Evolutionary conservation across 2,329 filamentous ascomycete genomes (phyloP), one percentile per base, ranked within the genome.

Genomic region (Neonectria punicea): DNA sequence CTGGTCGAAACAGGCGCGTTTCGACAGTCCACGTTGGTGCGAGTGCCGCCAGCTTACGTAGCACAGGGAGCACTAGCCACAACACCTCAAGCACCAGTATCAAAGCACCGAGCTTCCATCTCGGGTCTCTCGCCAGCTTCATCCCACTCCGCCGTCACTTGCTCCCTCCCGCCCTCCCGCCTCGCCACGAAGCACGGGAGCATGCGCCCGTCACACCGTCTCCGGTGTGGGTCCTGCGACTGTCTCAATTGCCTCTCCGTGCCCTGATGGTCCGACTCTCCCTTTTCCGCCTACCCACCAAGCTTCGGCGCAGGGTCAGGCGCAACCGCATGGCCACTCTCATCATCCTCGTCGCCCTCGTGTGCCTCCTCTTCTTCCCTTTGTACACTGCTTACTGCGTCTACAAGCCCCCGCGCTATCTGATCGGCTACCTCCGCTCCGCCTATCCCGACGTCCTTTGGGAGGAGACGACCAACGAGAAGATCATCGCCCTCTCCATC

Each of bases 391-490:
- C 91, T 69, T 96, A 93, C 81, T 78, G 87, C 67, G 83, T 97
- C 71, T 97, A 97, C 85, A 94, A 93, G 77, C 93, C 94, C 2
- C 93, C 94, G 0, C 80, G 78, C n/a, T 78, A 86, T 50, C 79
- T 97, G 39, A 91, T 97, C 75, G 81, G 83, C 62, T 91, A 91
- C 81, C 87, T 97, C 64, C 86, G 90, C 73, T 81, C 81, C 70
- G 88, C 86, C 67, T 94, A 92, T 86, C 92, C 93, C 1, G 90
- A 94, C 72, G 91, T 97, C 4, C 84, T 97, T 14, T 97, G 92
- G 84, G 90, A 92, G 70, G 85, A 92, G 47, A 73, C 75, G 34
- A 84, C 86, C 1, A 72, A 80, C 9, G 81, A 87, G 53, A 92
- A 90, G 74, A 80, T 95, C 28, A 84, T 97, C 18, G 94, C 93